Conservation (phyloP, 1,284 basidiomycete genomes). For the Naganishia sp. region DNA sequence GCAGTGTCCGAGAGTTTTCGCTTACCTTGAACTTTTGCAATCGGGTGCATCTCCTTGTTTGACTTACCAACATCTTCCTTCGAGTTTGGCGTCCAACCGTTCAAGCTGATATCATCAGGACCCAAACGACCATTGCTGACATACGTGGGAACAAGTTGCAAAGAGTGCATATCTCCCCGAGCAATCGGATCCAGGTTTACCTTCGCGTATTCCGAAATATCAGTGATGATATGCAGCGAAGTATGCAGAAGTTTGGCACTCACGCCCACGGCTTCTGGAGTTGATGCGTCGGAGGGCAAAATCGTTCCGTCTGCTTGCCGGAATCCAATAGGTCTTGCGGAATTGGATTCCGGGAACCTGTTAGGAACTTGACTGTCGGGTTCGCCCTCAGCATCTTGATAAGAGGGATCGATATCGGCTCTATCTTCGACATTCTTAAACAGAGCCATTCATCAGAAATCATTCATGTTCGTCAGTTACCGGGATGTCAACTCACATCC, state of each 20-base stretch:
- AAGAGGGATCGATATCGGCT: conserved; percentile 32
- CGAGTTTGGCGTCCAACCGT: too few relatives aligned
- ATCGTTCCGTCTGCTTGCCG: conserved; percentile 25
- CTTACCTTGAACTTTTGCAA: neutral
- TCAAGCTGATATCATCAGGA: too few relatives aligned
- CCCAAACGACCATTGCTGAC: conserved; percentile 5
- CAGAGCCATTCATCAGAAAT: too few relatives aligned
- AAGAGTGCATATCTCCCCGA: conserved; percentile 4
- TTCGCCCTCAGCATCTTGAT: conserved; percentile 34
- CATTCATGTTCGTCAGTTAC: neutral
- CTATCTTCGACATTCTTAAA: conserved; percentile 28
- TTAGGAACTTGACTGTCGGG: conserved; percentile 23
- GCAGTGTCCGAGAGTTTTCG: too few relatives aligned
- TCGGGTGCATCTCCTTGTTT: neutral
- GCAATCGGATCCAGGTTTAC: neutral
- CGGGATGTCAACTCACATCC: conserved; percentile 18
- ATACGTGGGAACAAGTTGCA: conserved; percentile 21
- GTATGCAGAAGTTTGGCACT: neutral
- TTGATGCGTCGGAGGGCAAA: neutral
- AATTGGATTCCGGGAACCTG: neutral
- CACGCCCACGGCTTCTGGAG: neutral
- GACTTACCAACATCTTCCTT: neutral
- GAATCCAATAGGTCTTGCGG: conserved; percentile 12
- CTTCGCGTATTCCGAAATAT: neutral
- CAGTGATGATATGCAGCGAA: too few relatives aligned